phyloP scores from a whole-genome alignment of 768 basidiomycete genomes.

The Lactarius vividus region DNA sequence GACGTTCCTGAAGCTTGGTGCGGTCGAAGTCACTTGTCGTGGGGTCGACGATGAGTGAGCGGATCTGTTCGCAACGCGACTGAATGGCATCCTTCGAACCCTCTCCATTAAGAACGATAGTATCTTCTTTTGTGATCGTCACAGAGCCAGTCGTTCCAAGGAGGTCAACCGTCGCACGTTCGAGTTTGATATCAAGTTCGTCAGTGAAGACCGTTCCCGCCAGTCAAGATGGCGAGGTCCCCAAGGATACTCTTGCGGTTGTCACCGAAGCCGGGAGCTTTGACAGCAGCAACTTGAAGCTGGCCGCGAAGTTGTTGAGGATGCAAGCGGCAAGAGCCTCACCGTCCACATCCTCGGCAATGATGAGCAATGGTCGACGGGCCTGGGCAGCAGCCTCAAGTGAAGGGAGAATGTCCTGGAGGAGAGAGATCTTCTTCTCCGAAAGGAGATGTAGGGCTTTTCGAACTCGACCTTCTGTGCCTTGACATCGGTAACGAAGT shows the following conservation, averaged over 20 bases:
- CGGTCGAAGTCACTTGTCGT: conserved; percentile 93
- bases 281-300: conserved; percentile 89
- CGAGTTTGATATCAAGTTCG: conserved; percentile 91
- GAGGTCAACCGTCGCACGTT: conserved; percentile 82
- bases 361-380: conserved; percentile 90
- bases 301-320: conserved; percentile 98
- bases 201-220: conserved; percentile 97
- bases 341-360: conserved; percentile 97
- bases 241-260: conserved; percentile 99
- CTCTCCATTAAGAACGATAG: conserved; percentile 91
- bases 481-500: conserved; percentile 99
- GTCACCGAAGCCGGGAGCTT: conserved; percentile 98
- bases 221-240: conserved; percentile 94
- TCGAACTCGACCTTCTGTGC: conserved; percentile 94
- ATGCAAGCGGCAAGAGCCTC: conserved; percentile 98
- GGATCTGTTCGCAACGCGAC: conserved; percentile 95
- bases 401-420: conserved; percentile 93
- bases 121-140: conserved; percentile 97
- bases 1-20: conserved; percentile 92
- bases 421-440: conserved; percentile 95
- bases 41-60: conserved; percentile 73
- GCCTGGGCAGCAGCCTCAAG: conserved; percentile 78
- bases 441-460: conserved; percentile 92
- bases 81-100: conserved; percentile 88
- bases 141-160: conserved; percentile 90